Evolutionary conservation across 495 filamentous ascomycete genomes (phyloP), one percentile per base, ranked within the genome.

Genomic region (Podospora appendiculata): DNA sequence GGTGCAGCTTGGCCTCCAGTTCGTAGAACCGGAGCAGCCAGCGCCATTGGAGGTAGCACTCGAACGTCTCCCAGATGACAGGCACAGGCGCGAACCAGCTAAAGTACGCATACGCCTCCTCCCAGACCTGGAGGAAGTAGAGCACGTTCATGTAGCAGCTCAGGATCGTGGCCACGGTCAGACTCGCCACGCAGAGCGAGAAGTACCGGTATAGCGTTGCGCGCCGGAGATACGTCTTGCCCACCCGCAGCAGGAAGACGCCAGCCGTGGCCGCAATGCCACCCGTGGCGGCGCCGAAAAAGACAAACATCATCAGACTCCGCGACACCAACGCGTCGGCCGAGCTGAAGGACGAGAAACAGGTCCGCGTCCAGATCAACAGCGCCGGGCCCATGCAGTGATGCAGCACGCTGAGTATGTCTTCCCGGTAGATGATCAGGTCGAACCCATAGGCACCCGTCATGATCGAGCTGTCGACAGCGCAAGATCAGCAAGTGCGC

Each of bases 81-180:
- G 44, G 44, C 4, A 46, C 25, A 19, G 32, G 25, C 25, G 13
- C 32, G 8, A 46, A 34, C 44, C 19, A 35, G 11, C 44, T 25
- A 35, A 46, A 46, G 32, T 46, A 46, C 19, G 25, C 25, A n/a
- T 13, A 46, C 44, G 44, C 44, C 10, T 46, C 18, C 25, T 46
- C 32, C 44, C 44, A 46, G 8, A 13, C 34, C 9, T 46, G 44
- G 9, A 46, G 13, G 25, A 46, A 46, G 44, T 46, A 46, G 12
- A 46, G 44, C 25, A 46, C 44, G 32, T 46, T 46, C 25, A 46
- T 35, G 44, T 46, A 46, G 19, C 44, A 46, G 44, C 44, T 46
- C 32, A 46, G 32, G 5, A 46, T 32, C 25, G 44, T 46, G 11
- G 44, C 34, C 25, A 34, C 32, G 19, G 44, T 34, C 44, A 46